phyloP scores from a whole-genome alignment of 768 basidiomycete species.

The Kwoniella shandongensis region DNA sequence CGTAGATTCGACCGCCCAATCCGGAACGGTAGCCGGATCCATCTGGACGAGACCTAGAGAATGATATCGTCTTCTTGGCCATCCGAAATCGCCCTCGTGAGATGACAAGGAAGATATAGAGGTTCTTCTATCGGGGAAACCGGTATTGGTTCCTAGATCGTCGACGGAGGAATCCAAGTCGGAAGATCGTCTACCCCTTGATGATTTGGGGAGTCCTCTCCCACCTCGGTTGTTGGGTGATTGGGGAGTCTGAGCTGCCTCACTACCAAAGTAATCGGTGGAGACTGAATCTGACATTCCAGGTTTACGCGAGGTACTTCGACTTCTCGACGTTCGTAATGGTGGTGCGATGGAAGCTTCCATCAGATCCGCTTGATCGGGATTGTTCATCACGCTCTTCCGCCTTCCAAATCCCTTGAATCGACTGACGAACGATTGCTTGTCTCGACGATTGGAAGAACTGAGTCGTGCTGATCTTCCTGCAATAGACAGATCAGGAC shows the following conservation, averaged over 20 bases:
- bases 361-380: slow-evolving; percentile 48
- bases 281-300: slow-evolving; percentile 23
- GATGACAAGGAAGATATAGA: slow-evolving; percentile 45
- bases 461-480: slow-evolving; percentile 1
- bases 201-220: slow-evolving; percentile 4
- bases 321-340: slow-evolving; percentile 13
- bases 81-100: slow-evolving; percentile 34
- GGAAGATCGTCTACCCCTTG: slow-evolving; percentile 13
- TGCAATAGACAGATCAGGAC: slow-evolving; percentile 1
- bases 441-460: not conserved
- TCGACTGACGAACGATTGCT: slow-evolving; percentile 16
- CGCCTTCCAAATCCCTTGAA: slow-evolving; percentile 24
- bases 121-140: slow-evolving; percentile 26
- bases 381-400: slow-evolving; percentile 20
- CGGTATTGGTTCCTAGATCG: slow-evolving; percentile 16
- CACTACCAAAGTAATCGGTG: slow-evolving; percentile 8
- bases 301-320: slow-evolving; percentile 13
- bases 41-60: slow-evolving; percentile 47
- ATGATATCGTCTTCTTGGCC: slow-evolving; percentile 21
- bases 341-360: slow-evolving; percentile 37
- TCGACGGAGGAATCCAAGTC: slow-evolving; percentile 31
- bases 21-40: slow-evolving; percentile 36
- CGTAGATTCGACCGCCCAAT: slow-evolving; percentile 19
- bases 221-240: slow-evolving; percentile 8
- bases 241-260: not conserved